Conservation (phyloP, 495 filamentous ascomycete genomes). For the Evernia prunastri region DNA sequence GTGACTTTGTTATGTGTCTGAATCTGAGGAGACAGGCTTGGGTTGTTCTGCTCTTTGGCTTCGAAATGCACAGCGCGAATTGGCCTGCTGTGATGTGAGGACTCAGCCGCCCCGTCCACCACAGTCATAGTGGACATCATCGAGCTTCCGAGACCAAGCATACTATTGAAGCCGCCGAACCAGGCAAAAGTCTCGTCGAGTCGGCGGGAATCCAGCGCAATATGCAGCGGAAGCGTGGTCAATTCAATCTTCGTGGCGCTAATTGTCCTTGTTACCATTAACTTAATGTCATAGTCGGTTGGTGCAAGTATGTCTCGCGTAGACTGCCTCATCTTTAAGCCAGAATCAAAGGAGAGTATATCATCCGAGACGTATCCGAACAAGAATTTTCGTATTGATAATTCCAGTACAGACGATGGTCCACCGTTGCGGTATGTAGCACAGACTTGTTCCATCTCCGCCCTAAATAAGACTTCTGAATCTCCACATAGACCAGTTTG, state of each 20-base stretch:
- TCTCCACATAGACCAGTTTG: conserved; percentile 24
- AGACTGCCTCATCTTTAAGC: conserved; percentile 64
- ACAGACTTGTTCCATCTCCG: conserved; percentile 42
- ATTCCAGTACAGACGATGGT: conserved; percentile 34
- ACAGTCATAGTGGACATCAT: conserved; percentile 65
- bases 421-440: conserved; percentile 31
- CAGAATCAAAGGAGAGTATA: conserved; percentile 66
- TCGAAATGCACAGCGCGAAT: conserved; percentile 71
- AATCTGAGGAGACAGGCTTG: conserved; percentile 30
- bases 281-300: conserved; percentile 56
- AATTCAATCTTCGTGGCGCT: conserved; percentile 56
- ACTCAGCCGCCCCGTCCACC: conserved; percentile 32
- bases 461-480: conserved; percentile 45
- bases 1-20: conserved; percentile 58
- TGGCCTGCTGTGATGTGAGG: conserved; percentile 29
- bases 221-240: conserved; percentile 71
- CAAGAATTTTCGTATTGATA: conserved; percentile 57
- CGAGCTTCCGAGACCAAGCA: conserved; percentile 80
- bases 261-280: conserved; percentile 50
- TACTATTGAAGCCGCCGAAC: conserved; percentile 88
- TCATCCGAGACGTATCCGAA: conserved; percentile 69
- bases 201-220: conserved; percentile 70
- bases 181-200: conserved; percentile 82
- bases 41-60: conserved; percentile 27
- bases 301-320: conserved; percentile 54